Conservation (phyloP, 176 grass and related monocot species). For the Phragmites australis region DNA sequence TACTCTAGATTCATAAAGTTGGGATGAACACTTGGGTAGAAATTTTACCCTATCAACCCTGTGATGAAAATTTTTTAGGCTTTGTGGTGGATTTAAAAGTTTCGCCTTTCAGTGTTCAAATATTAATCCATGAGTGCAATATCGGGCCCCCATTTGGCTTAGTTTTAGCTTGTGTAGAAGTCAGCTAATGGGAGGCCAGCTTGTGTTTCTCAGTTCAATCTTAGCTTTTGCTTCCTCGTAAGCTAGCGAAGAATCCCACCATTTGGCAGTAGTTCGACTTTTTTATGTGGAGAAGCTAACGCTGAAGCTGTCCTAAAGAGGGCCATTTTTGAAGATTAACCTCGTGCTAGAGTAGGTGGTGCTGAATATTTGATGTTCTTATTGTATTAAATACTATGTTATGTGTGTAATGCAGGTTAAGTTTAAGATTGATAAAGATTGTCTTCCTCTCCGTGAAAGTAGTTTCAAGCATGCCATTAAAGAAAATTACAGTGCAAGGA, state of each 20-base stretch:
- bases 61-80: not conserved
- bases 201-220: constrained; percentile 7
- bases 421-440: constrained; percentile 67
- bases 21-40: no score
- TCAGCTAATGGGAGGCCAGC: not conserved
- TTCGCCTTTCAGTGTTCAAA: not conserved
- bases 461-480: constrained; percentile 68
- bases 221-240: not conserved
- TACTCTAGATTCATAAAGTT: not conserved
- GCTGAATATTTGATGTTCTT: constrained; percentile 18
- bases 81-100: not conserved
- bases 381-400: not conserved
- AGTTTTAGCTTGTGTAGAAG: constrained; percentile 16
- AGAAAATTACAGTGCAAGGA: constrained; percentile 64
- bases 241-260: not conserved
- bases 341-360: constrained; percentile 15
- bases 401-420: constrained; percentile 49
- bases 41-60: not conserved
- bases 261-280: not conserved
- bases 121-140: not conserved
- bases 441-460: constrained; percentile 62
- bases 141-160: not conserved
- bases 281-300: not conserved
- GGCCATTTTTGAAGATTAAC: not conserved
- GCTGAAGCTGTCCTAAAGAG: not conserved